Evolutionary conservation across 192 early-diverging fungal species (phyloP), one percentile per base, ranked within the genome.

Genomic region (Coemansia sp.): DNA sequence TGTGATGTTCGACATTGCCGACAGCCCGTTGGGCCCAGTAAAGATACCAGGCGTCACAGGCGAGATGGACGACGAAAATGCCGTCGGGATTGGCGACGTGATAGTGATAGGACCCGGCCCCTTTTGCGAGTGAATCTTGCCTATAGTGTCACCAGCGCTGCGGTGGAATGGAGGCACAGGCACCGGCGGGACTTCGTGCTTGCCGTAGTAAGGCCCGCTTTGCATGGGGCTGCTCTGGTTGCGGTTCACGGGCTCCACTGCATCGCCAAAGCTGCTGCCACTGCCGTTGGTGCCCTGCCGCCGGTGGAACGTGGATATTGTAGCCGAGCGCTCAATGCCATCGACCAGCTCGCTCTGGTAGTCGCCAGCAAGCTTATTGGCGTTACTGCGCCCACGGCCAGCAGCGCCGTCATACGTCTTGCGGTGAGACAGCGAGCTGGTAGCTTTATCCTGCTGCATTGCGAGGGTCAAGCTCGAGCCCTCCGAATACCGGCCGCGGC

Each of bases 381-480:
- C 70, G 47, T 50, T 45, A 13, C 41, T 63, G 39, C 80, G 74
- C 16, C 32, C 69, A 24, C 70, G 69, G 32, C 37, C 55, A 1
- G 62, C 67, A 0, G 56, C 64, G 40, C 81, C 81, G 27, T 83
- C 81, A 41, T 76, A 84, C 2, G 82, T 84, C 44, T 80, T 84
- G 37, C 76, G 73, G 60, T 84, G 73, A 0, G 62, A 12, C 22
- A 80, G 77, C 52, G 64, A 47, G 61, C 37, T 45, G 20, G 44
- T 27, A 3, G 66, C 6, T 62, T 71, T 80, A 9, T 84, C 76
- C 32, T 71, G 71, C 62, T 76, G 71, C 77, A 84, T 75, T 24
- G 79, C 61, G 0, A 66, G 30, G 12, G 68, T 80, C 60, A 79
- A 60, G 41, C 82, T 80, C 24, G 73, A 71, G 53, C 78, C 75